Evolutionary conservation across 345 rosid genomes (phyloP).

Genomic region (Alliaria petiolata): DNA sequence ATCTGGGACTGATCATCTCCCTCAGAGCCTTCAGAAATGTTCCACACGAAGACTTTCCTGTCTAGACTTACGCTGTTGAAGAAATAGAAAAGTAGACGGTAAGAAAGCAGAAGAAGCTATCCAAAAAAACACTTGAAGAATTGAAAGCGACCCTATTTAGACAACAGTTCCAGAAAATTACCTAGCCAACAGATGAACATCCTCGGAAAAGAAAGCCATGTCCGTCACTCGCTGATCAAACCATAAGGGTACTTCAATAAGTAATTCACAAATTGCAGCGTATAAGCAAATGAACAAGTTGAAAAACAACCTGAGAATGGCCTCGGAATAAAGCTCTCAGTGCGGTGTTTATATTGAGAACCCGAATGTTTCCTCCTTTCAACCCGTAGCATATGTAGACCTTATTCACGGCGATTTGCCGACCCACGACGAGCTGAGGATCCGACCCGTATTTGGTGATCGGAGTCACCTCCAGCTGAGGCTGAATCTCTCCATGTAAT

Average conservation of each 20-base stretch:
- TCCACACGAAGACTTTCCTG: constrained; percentile 74
- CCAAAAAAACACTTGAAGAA: no score
- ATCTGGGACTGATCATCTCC: constrained; percentile 73
- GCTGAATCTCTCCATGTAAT: constrained; percentile 65
- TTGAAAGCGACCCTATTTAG: no score
- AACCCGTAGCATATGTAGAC: constrained; percentile 81
- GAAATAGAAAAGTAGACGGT: constrained; percentile 13
- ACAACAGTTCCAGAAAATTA: constrained; percentile 15
- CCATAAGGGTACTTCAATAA: background rate
- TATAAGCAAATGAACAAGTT: background rate
- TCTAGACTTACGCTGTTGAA: constrained; percentile 66
- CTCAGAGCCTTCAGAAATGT: constrained; percentile 71
- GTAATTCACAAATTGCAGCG: background rate
- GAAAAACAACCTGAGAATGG: constrained; percentile 60
- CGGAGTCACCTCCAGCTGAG: constrained; percentile 89
- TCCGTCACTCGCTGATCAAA: constrained; percentile 71
- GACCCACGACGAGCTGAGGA: constrained; percentile 73
- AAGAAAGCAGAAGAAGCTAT: background rate
- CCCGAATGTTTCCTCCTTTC: constrained; percentile 76
- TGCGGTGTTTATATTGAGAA: constrained; percentile 82
- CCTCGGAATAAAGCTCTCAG: constrained; percentile 77
- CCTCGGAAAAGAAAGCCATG: constrained; percentile 90
- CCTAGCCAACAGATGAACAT: constrained; percentile 96
- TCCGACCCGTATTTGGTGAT: constrained; percentile 87
- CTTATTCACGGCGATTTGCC: constrained; percentile 81